Evolutionary conservation across 176 grass and related monocot genomes (phyloP), one percentile per base, ranked within the genome.

Genomic region (Cocos nucifera): DNA sequence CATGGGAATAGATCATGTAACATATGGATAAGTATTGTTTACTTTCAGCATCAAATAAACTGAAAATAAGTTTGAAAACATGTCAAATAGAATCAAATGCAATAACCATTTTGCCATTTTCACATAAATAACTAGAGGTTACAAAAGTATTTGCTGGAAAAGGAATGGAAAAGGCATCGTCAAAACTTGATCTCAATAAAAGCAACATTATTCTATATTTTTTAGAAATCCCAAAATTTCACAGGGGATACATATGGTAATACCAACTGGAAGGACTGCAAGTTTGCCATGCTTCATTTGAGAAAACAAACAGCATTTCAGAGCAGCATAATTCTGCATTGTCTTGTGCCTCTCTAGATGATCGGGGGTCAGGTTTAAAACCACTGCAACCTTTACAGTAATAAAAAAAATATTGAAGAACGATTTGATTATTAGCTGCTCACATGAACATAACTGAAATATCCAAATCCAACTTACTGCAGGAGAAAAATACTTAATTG

Each of bases 281-380:
- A 55, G 51, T 49, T 66, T 66, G 49, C 10, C 32, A 54, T 66
- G 50, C 17, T 54, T 66, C 64, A 66, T 54, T 30, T 29, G 22
- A 66, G 64, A 66, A 54, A 66, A 53, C 24, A 68, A 56, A 20
- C 27, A 52, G 53, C 65, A 68, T 68, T 68, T 68, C 16, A 16
- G 56, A 35, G 10, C 51, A 56, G 65, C 52, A 56, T 56, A 68
- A 39, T 68, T 39, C 65, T 39, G 27, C 65, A 68, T 56, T 6
- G 53, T 56, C 27, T 8, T 56, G 65, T 68, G 65, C 65, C 52
- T 68, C 53, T 69, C 66, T 50, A 50, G 44, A 50, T 64, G 66
- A 56, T 56, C 66, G 49, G 66, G 26, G 17, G 52, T 57, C 27
- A 57, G 66, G 53, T 69, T 69, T 6, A 69, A 54, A 69, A 49